Evolutionary conservation across 192 early-diverging fungal genomes (phyloP).

Genomic region (Physocladia obscura): DNA sequence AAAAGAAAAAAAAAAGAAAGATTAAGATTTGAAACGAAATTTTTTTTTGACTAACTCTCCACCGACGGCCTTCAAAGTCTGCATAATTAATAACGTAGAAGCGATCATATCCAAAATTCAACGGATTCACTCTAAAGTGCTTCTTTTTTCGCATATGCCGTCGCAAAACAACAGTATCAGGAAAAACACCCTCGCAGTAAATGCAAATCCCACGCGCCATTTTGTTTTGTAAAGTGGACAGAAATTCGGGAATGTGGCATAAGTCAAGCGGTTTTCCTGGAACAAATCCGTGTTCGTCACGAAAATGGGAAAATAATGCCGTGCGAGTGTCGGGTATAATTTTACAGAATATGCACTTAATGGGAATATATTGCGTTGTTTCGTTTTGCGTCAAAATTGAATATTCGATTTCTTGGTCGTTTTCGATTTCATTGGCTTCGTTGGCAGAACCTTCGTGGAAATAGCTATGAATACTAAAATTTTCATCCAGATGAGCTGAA

Average conservation of each 20-base stretch:
- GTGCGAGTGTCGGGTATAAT: slow-evolving; percentile 69
- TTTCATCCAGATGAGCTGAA: too few relatives aligned
- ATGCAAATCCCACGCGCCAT: slow-evolving; percentile 55
- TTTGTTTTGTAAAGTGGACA: slow-evolving; percentile 18
- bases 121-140: slow-evolving; percentile 91
- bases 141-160: slow-evolving; percentile 98
- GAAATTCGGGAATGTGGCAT: slow-evolving; percentile 15
- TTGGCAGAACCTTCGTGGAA: too few relatives aligned
- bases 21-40: neutral
- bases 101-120: slow-evolving; percentile 86
- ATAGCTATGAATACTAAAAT: too few relatives aligned
- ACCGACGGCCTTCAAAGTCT: slow-evolving; percentile 16
- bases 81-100: slow-evolving; percentile 92
- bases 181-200: slow-evolving; percentile 94
- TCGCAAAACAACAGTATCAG: slow-evolving; percentile 79
- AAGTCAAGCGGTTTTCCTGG: slow-evolving; percentile 15
- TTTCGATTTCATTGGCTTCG: too few relatives aligned
- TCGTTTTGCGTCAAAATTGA: slow-evolving; percentile 33
- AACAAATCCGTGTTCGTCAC: slow-evolving; percentile 81
- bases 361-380: slow-evolving; percentile 63
- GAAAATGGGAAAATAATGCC: slow-evolving; percentile 83
- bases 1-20: neutral
- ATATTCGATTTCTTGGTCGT: too few relatives aligned
- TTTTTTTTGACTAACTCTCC: too few relatives aligned
- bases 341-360: slow-evolving; percentile 94